Evolutionary conservation across 1,284 basidiomycete genomes (phyloP), one percentile per base, ranked within the genome.

Genomic region (Fomitiporia mediterranea): DNA sequence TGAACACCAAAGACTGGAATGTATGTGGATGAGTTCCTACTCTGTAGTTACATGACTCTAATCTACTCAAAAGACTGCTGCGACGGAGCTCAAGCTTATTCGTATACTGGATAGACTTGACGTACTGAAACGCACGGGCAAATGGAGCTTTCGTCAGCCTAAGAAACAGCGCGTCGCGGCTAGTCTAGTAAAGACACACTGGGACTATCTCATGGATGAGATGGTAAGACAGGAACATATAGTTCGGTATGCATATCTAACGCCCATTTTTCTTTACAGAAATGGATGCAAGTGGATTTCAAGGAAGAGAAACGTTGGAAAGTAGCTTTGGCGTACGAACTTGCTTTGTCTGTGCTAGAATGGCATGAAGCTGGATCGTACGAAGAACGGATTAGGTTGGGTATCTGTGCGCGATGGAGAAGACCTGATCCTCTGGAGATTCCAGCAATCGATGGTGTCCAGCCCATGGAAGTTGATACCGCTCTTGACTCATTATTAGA

Each of bases 271-370:
- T 19, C 34, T 65, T n/a, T n/a, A n/a, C n/a, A 95, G 92, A 92
- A 90, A 81, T 99, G 96, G 97, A 87, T 99, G 79, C 89, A 94
- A 47, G 83, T 84, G 13, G 97, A 99, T 67, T 98, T 94, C 65
- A 84, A 89, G 6, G 94, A 99, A 70, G 97, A 99, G 68, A 78
- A 91, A 51, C 82, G 83, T 58, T 99, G 95, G 95, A 99, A 99
- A 69, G 73, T 90, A 34, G 86, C 88, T 0, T 69, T 94, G 17
- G 95, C 96, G 0, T 89, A 87, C 67, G 86, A 89, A 58, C 70
- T 98, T n/a, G 91, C 91, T 0, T 84, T 84, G 52, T 83, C 91
- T 47, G 86, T 92, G 11, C 79, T 89, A 9, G 88, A 91, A 61
- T 99, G 94, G 92, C 92, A 97, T 68, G 78, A 82, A 51, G 86